Evolutionary conservation across 805 yeast species (phyloP).

Genomic region (Wickerhamiella shivajii): DNA sequence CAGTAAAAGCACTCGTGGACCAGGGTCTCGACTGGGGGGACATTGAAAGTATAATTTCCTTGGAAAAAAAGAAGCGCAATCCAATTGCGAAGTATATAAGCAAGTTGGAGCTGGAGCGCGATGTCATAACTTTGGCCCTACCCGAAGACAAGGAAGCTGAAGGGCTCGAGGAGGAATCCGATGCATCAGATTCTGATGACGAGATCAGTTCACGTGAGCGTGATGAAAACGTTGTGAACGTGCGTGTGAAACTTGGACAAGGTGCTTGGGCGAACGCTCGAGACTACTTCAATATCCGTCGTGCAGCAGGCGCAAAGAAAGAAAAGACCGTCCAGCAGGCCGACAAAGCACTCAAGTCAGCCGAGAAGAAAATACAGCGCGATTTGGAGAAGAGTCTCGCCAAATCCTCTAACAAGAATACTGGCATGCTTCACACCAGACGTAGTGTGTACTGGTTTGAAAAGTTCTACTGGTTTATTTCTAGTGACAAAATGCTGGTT

Average conservation of each 20-base stretch:
- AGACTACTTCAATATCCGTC: conserved; percentile 61
- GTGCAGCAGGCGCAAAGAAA: conserved; percentile 62
- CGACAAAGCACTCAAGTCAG: conserved; percentile 61
- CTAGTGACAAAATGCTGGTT: conserved; percentile 76
- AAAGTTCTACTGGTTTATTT: conserved; percentile 86
- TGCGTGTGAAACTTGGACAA: conserved; percentile 49
- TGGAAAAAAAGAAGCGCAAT: conserved; percentile 56
- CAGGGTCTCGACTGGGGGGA: conserved; percentile 92
- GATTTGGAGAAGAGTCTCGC: conserved; percentile 51
- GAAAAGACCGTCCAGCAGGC: conserved; percentile 68
- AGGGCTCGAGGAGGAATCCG: conserved; percentile 12
- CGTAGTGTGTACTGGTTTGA: conserved; percentile 83
- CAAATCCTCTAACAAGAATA: conserved; percentile 36
- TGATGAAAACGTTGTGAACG: conserved; percentile 30
- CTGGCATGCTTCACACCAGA: conserved; percentile 34
- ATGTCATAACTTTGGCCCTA: conserved; percentile 45
- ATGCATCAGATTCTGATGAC: conserved; percentile 21
- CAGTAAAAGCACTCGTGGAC: conserved; percentile 51
- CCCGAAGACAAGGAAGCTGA: conserved; percentile 32
- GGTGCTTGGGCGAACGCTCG: conserved; percentile 87
- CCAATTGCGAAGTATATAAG: conserved; percentile 46
- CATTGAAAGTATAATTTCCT: conserved; percentile 57
- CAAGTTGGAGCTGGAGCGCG: conserved; percentile 53
- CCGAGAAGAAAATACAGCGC: conserved; percentile 58
- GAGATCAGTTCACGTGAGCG: conserved; percentile 29